Base-by-base conservation (phyloP, 2,329 filamentous ascomycete species). In the Neodidymelliopsis sp. region DNA sequence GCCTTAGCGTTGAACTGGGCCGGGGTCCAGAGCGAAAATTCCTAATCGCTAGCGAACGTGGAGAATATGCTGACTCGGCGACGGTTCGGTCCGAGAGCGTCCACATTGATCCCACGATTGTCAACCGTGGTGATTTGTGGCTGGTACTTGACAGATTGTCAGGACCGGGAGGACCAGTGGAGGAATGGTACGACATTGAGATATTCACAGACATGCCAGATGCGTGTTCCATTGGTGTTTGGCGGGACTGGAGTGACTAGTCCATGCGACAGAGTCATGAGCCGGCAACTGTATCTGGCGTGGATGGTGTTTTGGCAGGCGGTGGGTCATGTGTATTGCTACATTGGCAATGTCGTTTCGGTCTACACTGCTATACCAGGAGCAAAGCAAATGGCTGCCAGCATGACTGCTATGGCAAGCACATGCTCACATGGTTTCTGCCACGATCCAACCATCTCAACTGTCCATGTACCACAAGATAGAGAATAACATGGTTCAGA, bases 121-220 rank as follows among this genome's bases (percentile, higher is more conserved):
- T 78, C 48, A 74, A 37, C 13, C 74, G 73, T 8, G 81, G 82
- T 15, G 86, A 86, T 13, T 70, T 91, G 48, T 95, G 89, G 88
- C 77, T 97, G 42, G 87, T 96, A 5, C 77, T 97, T 30, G 91
- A 97, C 73, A 82, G 88, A 57, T 81, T 93, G 63, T 88, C 85
- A n/a, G 82, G 81, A 9, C 78, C 77, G 33, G 74, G 74, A 4
- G 78, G 70, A 29, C 64, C 69, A 43, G 66, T 60, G 41, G 75
- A 76, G 44, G 79, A 82, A 64, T 72, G 76, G 47, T 81, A 89
- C 45, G 66, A 73, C 6, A 70, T 81, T 5, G 77, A 80, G 57
- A 60, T 80, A 15, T 75, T 74, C 31, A 73, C 71, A 12, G 79
- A 81, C 54, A 71, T 73, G 45, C 71, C 71, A 6, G 68, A 78